phyloP scores from a whole-genome alignment of 495 filamentous ascomycete genomes.

The Aspergillus cavernicola region DNA sequence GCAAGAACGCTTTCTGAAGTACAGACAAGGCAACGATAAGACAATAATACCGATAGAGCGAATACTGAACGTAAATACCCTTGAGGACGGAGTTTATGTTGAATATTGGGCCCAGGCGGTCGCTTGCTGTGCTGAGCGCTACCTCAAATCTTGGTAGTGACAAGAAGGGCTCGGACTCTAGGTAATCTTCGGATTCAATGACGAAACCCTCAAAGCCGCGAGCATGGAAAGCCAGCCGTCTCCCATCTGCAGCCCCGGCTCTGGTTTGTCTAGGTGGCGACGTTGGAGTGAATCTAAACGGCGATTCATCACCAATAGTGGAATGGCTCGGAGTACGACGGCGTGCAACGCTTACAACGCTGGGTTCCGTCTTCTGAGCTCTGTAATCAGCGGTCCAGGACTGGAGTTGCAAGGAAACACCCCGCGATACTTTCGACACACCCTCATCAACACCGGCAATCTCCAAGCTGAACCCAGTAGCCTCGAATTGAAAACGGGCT shows the following conservation, averaged over 20 bases:
- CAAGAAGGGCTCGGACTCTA: slow-evolving; percentile 82
- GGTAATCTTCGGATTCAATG: slow-evolving; percentile 77
- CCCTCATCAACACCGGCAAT: slow-evolving; percentile 82
- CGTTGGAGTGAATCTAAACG: slow-evolving; percentile 55
- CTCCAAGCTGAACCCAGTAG: slow-evolving; percentile 83
- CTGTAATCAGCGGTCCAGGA: slow-evolving; percentile 90
- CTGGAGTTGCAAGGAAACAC: slow-evolving; percentile 80
- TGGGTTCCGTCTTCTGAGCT: slow-evolving; percentile 67
- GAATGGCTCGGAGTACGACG: slow-evolving; percentile 55
- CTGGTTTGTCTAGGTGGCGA: slow-evolving; percentile 57
- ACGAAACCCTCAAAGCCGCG: slow-evolving; percentile 84
- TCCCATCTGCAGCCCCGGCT: slow-evolving; percentile 68
- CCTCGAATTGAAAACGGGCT: slow-evolving; percentile 76
- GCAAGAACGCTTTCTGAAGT: slow-evolving; percentile 68
- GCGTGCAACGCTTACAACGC: slow-evolving; percentile 52
- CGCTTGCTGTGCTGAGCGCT: slow-evolving; percentile 77
- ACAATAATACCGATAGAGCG: slow-evolving; percentile 91
- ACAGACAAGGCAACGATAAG: slow-evolving; percentile 76
- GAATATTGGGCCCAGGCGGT: slow-evolving; percentile 79
- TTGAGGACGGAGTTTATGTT: slow-evolving; percentile 79
- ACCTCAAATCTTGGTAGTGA: slow-evolving; percentile 84
- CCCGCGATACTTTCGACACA: slow-evolving; percentile 73
- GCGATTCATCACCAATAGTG: slow-evolving; percentile 48
- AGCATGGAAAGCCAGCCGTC: slow-evolving; percentile 75
- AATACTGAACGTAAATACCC: slow-evolving; percentile 80